These are phyloP conservation scores for Nematodospora anomalae DNA, from an alignment of 1,139 yeast species.

Conservation along the genomic window DNA sequence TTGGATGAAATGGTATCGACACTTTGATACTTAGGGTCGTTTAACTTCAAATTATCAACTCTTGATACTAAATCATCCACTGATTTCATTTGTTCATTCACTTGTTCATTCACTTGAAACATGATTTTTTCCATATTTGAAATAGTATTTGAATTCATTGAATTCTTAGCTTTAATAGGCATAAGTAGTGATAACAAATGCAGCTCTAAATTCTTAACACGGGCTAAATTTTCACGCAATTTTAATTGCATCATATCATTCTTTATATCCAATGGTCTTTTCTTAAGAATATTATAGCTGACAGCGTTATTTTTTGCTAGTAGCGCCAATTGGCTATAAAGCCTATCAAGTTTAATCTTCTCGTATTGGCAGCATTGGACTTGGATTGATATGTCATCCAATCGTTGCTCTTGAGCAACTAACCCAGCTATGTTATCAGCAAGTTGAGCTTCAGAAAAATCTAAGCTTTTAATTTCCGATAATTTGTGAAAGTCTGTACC, in stretches of 20 bases:
- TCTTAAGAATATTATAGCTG: constrained; percentile 11
- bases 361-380: constrained; percentile 16
- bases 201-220: constrained; percentile 20
- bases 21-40: neutral
- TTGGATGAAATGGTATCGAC: neutral
- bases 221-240: constrained; percentile 21
- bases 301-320: constrained; percentile 12
- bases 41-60: constrained; percentile 12
- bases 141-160: constrained; percentile 16
- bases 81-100: constrained; percentile 16
- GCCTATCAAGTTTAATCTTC: constrained; percentile 19
- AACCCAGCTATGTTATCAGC: constrained; percentile 3
- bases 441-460: constrained; percentile 2
- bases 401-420: constrained; percentile 1
- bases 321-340: constrained; percentile 19
- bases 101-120: constrained; percentile 23
- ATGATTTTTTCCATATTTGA: constrained; percentile 24
- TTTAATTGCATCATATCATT: constrained; percentile 20
- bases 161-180: constrained; percentile 26
- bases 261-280: constrained; percentile 25
- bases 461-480: constrained; percentile 3
- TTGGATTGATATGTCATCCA: constrained; percentile 7
- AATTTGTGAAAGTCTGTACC: constrained; percentile 2
- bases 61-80: constrained; percentile 16
- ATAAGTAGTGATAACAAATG: constrained; percentile 22